Percentiles rank a stretch among this genome's conserved stretches.
These are phyloP conservation scores for Pelargonium nanum DNA, from an alignment of 345 rosid genomes.

Conservation along the genomic window DNA sequence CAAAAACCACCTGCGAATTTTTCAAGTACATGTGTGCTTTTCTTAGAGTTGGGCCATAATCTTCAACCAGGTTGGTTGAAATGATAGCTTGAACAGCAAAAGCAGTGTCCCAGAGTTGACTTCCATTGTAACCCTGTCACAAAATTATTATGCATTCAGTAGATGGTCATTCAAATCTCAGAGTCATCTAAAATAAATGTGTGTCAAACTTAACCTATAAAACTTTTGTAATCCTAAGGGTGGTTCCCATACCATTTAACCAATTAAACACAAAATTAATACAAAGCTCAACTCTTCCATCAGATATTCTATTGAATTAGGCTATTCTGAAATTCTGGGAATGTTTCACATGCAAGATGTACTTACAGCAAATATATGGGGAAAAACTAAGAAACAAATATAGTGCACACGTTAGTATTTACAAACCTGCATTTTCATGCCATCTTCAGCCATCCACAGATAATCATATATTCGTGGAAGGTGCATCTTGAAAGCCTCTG, in stretches of 20 bases:
- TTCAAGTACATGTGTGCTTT: slow-evolving; percentile 59
- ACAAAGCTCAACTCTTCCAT: not conserved
- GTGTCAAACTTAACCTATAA: not conserved
- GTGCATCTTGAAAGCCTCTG: slow-evolving; percentile 90
- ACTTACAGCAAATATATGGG: not conserved
- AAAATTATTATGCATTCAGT: slow-evolving; percentile 11
- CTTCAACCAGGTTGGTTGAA: slow-evolving; percentile 59
- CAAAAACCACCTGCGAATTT: slow-evolving; percentile 63
- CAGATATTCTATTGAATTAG: not conserved
- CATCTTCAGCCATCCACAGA: slow-evolving; percentile 98
- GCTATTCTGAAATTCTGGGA: not conserved
- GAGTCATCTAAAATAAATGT: not conserved
- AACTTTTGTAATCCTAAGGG: not conserved
- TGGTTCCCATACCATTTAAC: not conserved
- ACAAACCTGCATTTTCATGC: slow-evolving; percentile 96
- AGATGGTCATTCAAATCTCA: slow-evolving; percentile 7
- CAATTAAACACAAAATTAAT: too few species aligned
- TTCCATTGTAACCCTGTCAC: slow-evolving; percentile 90
- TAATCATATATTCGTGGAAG: slow-evolving; percentile 77
- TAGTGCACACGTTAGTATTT: slow-evolving; percentile 8
- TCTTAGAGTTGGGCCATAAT: slow-evolving; percentile 51
- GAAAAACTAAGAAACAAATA: not conserved
- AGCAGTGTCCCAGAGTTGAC: slow-evolving; percentile 92
- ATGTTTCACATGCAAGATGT: not conserved
- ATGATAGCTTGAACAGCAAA: slow-evolving; percentile 81